Base-by-base conservation (phyloP, 2,329 filamentous ascomycete species). In the Penicillium brasilianum region DNA sequence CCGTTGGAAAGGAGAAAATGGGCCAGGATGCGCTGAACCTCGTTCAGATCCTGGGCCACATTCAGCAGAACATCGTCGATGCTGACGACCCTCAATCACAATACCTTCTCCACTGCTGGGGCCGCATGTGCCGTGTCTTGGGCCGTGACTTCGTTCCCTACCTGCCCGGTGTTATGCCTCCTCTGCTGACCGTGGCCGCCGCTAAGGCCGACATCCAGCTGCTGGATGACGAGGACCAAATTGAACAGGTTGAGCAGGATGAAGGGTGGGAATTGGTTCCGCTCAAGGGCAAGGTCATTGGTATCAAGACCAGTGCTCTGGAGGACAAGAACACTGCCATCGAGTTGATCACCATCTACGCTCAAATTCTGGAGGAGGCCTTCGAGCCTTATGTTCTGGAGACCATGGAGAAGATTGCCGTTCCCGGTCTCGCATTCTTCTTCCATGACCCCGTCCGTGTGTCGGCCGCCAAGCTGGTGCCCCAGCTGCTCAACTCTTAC, bases 301-400 rank as follows among this genome's bases (percentile, higher is more conserved):
- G 95, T 66, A 99, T 99, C 81, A 93, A 93, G 81, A 99, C 95
- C 8, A 97, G 92, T 76, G 92, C 91, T 10, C 89, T 99, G 77
- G 95, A 99, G 71, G 95, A 99, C 80, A 99, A 99, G 83, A 93
- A 98, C 78, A 97, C 97, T 86, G 95, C 95, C n/a, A 98, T 99
- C 66, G 95, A 99, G 79, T 87, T 99, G 56, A 90, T 99, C 62
- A 93, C 96, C 50, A 94, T 99, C 64, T 99, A 99, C 74, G 94
- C 95, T 1, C 93, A 97, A 76, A 93, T 97, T 28, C 85, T 99
- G n/a, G 92, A 97, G 75, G 92, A 85, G 22, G 87, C 91, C 32
- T 99, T 99, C 74, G 93, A 95, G 57, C 92, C 91, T 1, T 98
- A 96, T 68, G 94, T 97, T 55, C 84, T 89, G 48, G 90, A 96